These are phyloP conservation scores for Colletotrichum chrysophilum DNA, from an alignment of 2,329 filamentous ascomycete genomes.

Conservation along the genomic window DNA sequence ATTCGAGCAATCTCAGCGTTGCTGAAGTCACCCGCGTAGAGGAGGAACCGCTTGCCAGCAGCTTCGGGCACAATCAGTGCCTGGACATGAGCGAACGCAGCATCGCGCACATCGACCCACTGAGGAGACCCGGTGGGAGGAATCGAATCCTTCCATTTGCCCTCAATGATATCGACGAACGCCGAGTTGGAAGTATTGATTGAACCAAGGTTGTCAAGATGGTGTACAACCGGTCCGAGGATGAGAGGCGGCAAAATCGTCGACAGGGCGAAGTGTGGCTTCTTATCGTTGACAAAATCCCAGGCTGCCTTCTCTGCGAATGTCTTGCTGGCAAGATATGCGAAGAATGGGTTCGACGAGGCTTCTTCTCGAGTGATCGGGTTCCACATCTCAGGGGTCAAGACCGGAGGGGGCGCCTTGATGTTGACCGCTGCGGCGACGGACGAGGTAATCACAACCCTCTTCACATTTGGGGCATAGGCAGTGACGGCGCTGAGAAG, in stretches of 20 bases:
- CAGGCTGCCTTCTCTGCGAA: background rate
- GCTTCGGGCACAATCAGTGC: background rate
- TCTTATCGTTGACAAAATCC: background rate
- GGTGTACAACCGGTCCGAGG: background rate
- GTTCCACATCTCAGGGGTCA: background rate
- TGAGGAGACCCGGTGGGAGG: background rate
- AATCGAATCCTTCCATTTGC: background rate
- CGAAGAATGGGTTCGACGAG: background rate
- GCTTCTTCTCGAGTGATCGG: background rate
- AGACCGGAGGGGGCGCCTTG: background rate
- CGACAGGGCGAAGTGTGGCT: background rate
- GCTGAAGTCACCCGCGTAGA: background rate
- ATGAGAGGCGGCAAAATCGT: background rate
- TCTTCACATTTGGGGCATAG: background rate
- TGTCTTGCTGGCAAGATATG: background rate
- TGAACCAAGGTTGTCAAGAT: background rate
- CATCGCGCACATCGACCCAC: background rate
- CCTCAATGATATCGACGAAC: background rate
- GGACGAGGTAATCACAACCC: background rate
- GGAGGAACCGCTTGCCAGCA: background rate
- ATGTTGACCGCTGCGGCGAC: background rate
- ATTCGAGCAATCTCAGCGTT: background rate
- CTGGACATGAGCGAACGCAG: background rate
- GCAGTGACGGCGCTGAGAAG: background rate
- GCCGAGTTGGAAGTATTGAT: background rate